phyloP scores from a whole-genome alignment of 805 yeast genomes.

The Yamadazyma ubonensis region DNA sequence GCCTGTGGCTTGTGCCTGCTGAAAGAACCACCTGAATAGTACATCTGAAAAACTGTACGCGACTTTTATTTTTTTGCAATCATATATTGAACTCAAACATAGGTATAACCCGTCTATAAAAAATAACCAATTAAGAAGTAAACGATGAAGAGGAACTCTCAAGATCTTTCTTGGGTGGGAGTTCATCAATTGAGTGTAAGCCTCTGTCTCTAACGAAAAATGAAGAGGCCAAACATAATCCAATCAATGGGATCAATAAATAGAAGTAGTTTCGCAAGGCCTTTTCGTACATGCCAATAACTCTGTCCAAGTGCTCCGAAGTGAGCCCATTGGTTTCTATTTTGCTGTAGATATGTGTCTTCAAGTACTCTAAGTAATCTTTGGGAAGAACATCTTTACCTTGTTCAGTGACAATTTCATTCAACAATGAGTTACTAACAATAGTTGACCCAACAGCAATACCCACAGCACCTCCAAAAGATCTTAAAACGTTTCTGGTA shows the following conservation, averaged over 20 bases:
- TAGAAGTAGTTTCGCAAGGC: constrained; percentile 35
- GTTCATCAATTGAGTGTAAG: constrained; percentile 37
- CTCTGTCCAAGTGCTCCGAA: constrained; percentile 20
- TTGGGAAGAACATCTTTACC: constrained; percentile 10
- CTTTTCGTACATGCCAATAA: constrained; percentile 30
- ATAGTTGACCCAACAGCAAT: constrained; percentile 47
- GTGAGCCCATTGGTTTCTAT: constrained; percentile 22
- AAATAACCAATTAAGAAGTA: not conserved
- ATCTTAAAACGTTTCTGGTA: constrained; percentile 54
- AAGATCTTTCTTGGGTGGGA: constrained; percentile 6
- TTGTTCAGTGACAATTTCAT: constrained; percentile 16
- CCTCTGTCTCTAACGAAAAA: constrained; percentile 36
- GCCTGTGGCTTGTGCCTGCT: too few relatives aligned
- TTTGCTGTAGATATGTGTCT: constrained; percentile 23
- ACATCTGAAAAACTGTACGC: too few relatives aligned
- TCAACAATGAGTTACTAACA: constrained; percentile 33
- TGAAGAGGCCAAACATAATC: constrained; percentile 29
- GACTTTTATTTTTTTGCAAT: constrained; percentile 1
- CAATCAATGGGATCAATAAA: constrained; percentile 35
- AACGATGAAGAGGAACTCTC: constrained; percentile 11
- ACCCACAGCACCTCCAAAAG: constrained; percentile 64
- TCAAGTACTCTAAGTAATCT: constrained; percentile 22
- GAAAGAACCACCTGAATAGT: too few relatives aligned
- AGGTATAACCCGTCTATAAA: too few relatives aligned
- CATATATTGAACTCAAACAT: not conserved